Percentiles rank a stretch among this genome's conserved stretches.
These are phyloP conservation scores for Conidiobolus incongruus DNA, from an alignment of 371 early-diverging fungal genomes.

Conservation along the genomic window DNA sequence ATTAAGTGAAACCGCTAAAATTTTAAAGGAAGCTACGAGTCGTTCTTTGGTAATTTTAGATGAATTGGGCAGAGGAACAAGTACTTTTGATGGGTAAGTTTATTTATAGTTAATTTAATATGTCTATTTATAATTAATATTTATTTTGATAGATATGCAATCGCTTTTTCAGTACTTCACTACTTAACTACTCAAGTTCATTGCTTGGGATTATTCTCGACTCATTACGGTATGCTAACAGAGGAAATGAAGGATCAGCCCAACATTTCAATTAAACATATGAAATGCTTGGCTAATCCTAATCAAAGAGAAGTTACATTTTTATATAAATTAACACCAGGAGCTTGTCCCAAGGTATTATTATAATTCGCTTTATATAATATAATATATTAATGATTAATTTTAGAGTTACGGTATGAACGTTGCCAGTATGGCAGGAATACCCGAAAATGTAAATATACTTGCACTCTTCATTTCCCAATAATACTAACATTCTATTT, in stretches of 20 bases:
- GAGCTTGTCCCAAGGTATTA: constrained; percentile 54
- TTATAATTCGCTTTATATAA: not conserved
- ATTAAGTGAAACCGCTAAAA: constrained; percentile 85
- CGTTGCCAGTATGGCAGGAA: constrained; percentile 90
- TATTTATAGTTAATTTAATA: constrained; percentile 10
- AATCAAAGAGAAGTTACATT: constrained; percentile 80
- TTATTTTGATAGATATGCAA: constrained; percentile 32
- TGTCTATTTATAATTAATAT: constrained; percentile 3
- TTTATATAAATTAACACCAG: constrained; percentile 74
- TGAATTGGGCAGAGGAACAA: constrained; percentile 98
- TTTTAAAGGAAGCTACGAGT: constrained; percentile 80
- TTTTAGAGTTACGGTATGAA: constrained; percentile 59
- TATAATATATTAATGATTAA: not conserved
- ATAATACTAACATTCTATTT: too few species aligned
- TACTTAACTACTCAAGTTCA: constrained; percentile 61
- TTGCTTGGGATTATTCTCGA: constrained; percentile 87
- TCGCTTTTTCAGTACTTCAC: constrained; percentile 87
- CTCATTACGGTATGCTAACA: constrained; percentile 93
- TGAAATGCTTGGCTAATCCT: constrained; percentile 69
- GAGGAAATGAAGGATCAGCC: constrained; percentile 47
- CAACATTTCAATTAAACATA: constrained; percentile 32
- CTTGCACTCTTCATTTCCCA: too few species aligned
- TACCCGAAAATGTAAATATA: constrained; percentile 27
- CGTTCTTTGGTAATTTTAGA: constrained; percentile 96
- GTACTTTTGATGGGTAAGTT: constrained; percentile 81